Evolutionary conservation across 805 yeast species (phyloP), one percentile per base, ranked within the genome.

Genomic region (Candida succiphila): DNA sequence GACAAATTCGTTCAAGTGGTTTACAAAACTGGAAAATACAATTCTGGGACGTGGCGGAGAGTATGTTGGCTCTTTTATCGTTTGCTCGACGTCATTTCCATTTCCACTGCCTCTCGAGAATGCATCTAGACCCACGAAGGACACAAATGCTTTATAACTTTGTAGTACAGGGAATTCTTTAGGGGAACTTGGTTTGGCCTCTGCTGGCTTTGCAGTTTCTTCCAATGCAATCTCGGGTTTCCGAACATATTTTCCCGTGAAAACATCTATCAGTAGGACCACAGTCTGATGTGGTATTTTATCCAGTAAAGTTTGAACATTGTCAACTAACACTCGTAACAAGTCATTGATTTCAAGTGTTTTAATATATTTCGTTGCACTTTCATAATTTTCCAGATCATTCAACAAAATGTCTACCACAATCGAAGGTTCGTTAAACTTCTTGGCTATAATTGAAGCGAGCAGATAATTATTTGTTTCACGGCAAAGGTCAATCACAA

Each of bases 21-120:
- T 72, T n/a, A 83, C 74, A 52, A 92, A 92, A 2, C 94, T 76
- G 2, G 89, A 78, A 50, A 86, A 92, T 1, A 89, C 83, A 26
- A 89, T 64, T 29, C 87, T 68, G 6, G 97, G 97, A 33, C 78
- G 69, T 3, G 98, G 98, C 2, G 97, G 96, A 33, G 79, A 78
- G 53, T 92, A 92, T 0, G 92, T 82, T 13, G 88, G 80, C 25
- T 49, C 65, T 21, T n/a, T 38, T n/a, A n/a, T n/a, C n/a, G n/a
- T n/a, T 30, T 52, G 58, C 14, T 6, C 23, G 6, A 17, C 7
- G 10, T 21, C 12, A 8, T 10, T 29, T n/a, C 6, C 9, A 7
- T 12, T 9, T n/a, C 19, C 25, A 30, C 4, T 22, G 9, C 16
- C 7, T 7, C 18, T 19, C 3, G 30, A n/a, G 2, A 29, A 16